Conservation (phyloP, 306 rosid genomes). For the Clitoria ternatea region DNA sequence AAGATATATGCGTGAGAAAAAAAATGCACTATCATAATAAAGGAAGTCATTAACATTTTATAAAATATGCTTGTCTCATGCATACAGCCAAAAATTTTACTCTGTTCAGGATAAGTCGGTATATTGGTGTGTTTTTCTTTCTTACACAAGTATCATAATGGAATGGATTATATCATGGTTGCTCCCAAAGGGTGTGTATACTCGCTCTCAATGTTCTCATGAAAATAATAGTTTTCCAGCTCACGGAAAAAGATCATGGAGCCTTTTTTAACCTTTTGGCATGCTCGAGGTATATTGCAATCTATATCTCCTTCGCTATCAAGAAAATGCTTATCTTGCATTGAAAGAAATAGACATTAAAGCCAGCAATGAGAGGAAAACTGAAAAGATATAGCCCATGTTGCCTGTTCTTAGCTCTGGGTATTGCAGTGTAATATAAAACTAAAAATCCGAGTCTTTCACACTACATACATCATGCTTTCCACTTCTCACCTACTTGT, state of each 20-base stretch:
- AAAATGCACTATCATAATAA: too few relatives aligned
- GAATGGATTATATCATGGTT: too few relatives aligned
- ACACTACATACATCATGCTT: not conserved
- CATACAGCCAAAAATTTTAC: too few relatives aligned
- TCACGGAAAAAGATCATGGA: not conserved
- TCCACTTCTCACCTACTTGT: not conserved
- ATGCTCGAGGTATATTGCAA: not conserved
- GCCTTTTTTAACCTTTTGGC: not conserved
- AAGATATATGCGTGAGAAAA: too few relatives aligned
- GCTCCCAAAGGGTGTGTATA: too few relatives aligned
- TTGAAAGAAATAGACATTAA: not conserved
- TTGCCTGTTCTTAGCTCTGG: not conserved
- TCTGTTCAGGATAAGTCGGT: too few relatives aligned
- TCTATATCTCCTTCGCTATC: not conserved
- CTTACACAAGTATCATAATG: too few relatives aligned
- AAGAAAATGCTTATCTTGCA: conserved; percentile 26
- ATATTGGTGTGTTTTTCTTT: too few relatives aligned
- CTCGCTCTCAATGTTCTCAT: too few relatives aligned
- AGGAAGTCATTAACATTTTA: too few relatives aligned
- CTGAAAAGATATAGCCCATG: not conserved
- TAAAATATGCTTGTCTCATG: too few relatives aligned
- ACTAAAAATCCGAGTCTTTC: too few relatives aligned
- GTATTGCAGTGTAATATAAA: not conserved
- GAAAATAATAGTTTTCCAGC: not conserved
- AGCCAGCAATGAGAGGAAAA: not conserved